Percentiles rank a stretch among this genome's conserved stretches.
These are phyloP conservation scores for Wickerhamiella dianesei DNA, from an alignment of 805 yeast species.

Conservation along the genomic window DNA sequence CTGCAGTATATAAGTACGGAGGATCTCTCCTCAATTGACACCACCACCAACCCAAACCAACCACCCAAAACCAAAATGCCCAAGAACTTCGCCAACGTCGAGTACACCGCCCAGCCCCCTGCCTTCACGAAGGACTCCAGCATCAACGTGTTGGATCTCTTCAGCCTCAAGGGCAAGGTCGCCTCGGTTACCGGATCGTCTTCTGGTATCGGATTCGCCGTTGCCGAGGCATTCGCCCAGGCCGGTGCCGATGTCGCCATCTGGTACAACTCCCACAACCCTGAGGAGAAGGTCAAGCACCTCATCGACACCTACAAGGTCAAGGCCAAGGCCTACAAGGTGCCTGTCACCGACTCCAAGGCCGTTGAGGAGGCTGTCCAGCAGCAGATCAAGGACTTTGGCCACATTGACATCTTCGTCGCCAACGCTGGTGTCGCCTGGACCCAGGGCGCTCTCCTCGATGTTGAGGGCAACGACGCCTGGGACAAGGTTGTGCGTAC, in stretches of 20 bases:
- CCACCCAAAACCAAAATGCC: constrained; percentile 9
- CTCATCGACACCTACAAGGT: constrained; percentile 47
- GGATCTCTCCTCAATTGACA: no score
- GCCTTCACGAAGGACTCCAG: constrained; percentile 12
- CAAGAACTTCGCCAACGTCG: constrained; percentile 15
- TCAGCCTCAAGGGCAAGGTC: constrained; percentile 67
- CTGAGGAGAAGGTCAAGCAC: constrained; percentile 47
- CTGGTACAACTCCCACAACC: constrained; percentile 50
- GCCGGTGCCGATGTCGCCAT: constrained; percentile 77
- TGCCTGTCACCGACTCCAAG: constrained; percentile 38
- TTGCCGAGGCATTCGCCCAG: constrained; percentile 72
- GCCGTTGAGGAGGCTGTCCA: constrained; percentile 37
- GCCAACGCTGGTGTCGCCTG: constrained; percentile 87
- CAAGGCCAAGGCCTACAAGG: constrained; percentile 50
- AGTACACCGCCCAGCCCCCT: constrained; percentile 19
- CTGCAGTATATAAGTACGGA: background rate
- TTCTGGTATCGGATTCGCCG: constrained; percentile 68
- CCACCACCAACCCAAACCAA: background rate
- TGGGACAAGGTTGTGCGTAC: constrained; percentile 64
- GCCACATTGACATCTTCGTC: constrained; percentile 67
- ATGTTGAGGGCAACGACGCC: constrained; percentile 36
- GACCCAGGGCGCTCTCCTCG: constrained; percentile 49
- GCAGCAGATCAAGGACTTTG: constrained; percentile 53
- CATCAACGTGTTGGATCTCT: constrained; percentile 45
- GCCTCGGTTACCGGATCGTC: constrained; percentile 81